These are phyloP conservation scores for Globisporangium perplexum DNA, from an alignment of 352 stramenopile genomes.

Conservation along the genomic window DNA sequence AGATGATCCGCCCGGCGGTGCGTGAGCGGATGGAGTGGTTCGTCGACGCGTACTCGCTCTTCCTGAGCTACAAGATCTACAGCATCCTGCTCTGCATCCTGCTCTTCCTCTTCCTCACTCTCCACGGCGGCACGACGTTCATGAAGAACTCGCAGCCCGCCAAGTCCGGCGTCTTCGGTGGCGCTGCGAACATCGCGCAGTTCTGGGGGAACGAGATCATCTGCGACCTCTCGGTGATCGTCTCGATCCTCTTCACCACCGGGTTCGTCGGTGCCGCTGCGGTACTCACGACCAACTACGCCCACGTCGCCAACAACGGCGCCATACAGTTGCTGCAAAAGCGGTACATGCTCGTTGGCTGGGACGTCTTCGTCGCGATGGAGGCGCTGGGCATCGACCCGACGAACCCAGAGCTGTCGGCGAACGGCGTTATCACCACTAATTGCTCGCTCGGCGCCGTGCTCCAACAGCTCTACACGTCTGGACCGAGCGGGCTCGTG, in stretches of 20 bases:
- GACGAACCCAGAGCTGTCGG: slow-evolving; percentile 17
- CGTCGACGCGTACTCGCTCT: slow-evolving; percentile 34
- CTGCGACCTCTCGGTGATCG: slow-evolving; percentile 32
- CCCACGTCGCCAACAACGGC: slow-evolving; percentile 30
- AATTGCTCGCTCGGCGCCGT: slow-evolving; percentile 31
- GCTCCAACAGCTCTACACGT: slow-evolving; percentile 42
- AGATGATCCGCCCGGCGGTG: too few species aligned
- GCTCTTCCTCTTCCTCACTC: slow-evolving; percentile 28
- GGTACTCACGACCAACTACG: slow-evolving; percentile 35
- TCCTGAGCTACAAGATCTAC: slow-evolving; percentile 56
- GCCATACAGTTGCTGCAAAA: slow-evolving; percentile 32
- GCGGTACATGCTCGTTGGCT: slow-evolving; percentile 41
- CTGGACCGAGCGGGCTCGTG: slow-evolving; percentile 13
- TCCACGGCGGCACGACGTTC: slow-evolving; percentile 29
- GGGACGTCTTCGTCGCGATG: slow-evolving; percentile 28
- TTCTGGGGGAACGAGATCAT: slow-evolving; percentile 52
- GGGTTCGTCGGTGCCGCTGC: slow-evolving; percentile 3
- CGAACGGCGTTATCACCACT: slow-evolving; percentile 12
- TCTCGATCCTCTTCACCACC: background rate
- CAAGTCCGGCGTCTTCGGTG: slow-evolving; percentile 30
- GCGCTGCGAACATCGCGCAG: slow-evolving; percentile 20
- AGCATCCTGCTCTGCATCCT: slow-evolving; percentile 8
- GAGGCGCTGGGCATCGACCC: slow-evolving; percentile 43
- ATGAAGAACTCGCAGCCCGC: slow-evolving; percentile 11
- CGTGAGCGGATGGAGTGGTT: slow-evolving; percentile 32